These are phyloP conservation scores for Geotrichum klebahnii DNA, from an alignment of 1,139 yeast genomes.

Conservation along the genomic window DNA sequence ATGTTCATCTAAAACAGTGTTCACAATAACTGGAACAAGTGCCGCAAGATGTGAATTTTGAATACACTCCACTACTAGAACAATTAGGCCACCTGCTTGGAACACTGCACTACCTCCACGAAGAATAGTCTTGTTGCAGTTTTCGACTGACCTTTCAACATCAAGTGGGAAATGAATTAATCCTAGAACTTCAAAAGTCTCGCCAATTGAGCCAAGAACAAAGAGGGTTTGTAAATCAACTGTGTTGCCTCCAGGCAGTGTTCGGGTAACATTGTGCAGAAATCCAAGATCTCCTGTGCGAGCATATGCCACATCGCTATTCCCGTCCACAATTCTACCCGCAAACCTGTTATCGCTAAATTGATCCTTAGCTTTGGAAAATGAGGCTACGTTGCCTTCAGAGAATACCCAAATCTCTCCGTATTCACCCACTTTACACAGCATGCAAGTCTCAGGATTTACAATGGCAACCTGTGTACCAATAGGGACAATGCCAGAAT, in stretches of 20 bases:
- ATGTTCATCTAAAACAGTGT: constrained; percentile 73
- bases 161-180: constrained; percentile 86
- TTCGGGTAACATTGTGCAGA: constrained; percentile 61
- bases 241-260: constrained; percentile 40
- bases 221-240: constrained; percentile 70
- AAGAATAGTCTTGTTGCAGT: constrained; percentile 55
- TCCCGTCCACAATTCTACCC: constrained; percentile 51
- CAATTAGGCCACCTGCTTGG: constrained; percentile 76
- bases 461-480: constrained; percentile 92
- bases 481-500: constrained; percentile 93
- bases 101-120: constrained; percentile 62
- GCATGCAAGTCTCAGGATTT: constrained; percentile 78
- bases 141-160: constrained; percentile 70
- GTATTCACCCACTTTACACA: constrained; percentile 88
- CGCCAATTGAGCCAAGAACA: constrained; percentile 79
- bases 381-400: constrained; percentile 69
- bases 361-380: constrained; percentile 50
- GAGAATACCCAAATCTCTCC: constrained; percentile 97
- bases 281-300: constrained; percentile 95
- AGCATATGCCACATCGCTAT: constrained; percentile 53
- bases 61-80: constrained; percentile 66
- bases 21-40: constrained; percentile 76
- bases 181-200: constrained; percentile 88
- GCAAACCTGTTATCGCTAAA: constrained; percentile 49
- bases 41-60: constrained; percentile 48